These are phyloP conservation scores for Aristolochia fimbriata DNA, from an alignment of 164 flowering plant genomes.

Conservation along the genomic window DNA sequence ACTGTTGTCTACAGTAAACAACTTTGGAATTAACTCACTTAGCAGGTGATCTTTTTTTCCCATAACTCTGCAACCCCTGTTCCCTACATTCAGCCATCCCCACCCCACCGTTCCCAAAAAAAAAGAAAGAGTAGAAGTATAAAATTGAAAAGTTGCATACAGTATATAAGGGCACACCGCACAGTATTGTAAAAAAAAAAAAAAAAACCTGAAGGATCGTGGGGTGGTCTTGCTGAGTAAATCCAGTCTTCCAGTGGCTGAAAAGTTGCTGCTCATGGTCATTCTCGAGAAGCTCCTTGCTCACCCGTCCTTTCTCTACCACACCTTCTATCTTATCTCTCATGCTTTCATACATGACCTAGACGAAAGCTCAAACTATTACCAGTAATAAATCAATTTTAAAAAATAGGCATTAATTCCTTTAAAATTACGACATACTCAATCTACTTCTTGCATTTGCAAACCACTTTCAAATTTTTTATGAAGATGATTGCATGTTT, in stretches of 20 bases:
- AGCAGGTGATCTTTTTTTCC: no score
- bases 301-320: slow-evolving; percentile 17
- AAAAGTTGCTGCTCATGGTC: slow-evolving; percentile 19
- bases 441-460: no score
- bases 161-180: background rate
- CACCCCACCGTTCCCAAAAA: no score
- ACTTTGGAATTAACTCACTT: no score
- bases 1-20: no score
- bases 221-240: slow-evolving; percentile 31
- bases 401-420: background rate
- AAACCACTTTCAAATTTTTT: no score
- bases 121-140: no score
- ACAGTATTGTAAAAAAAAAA: no score
- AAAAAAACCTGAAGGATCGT: slow-evolving; percentile 27
- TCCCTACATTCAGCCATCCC: no score
- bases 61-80: no score
- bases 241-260: slow-evolving; percentile 23
- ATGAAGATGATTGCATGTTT: no score
- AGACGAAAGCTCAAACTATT: background rate
- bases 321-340: slow-evolving; percentile 23
- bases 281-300: slow-evolving; percentile 11
- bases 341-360: slow-evolving; percentile 30
- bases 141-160: no score
- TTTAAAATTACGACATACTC: background rate
- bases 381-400: background rate